Base-by-base conservation (phyloP, 371 early-diverging fungal species). In the Apophysomyces trapeziformis region DNA sequence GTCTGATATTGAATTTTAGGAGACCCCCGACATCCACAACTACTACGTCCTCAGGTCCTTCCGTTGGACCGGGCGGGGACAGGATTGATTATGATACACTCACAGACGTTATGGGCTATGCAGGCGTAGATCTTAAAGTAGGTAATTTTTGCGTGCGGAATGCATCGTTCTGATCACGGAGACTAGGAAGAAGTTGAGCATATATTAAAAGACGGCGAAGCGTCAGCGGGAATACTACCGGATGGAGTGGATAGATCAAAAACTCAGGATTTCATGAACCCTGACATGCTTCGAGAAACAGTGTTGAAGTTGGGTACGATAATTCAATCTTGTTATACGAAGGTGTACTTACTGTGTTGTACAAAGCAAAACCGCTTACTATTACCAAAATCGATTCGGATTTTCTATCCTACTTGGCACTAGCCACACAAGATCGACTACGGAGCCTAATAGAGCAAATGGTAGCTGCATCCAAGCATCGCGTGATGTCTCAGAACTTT, bases 51-150 rank as follows among this genome's bases (percentile, higher is more conserved):
- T 46, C 71, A 41, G 41, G 41, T 26, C 60, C 75, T 26, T 62
- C 69, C 44, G 46, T 63, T 44, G 67, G 67, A 26, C 41, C 64
- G 43, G 64, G 61, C 13, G 76, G 68, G 36, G 78, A 85, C 46
- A 79, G 75, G 57, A 82, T 83, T 68, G 87, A 89, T 63, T 85
- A 79, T 64, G 88, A 88, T 45, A 79, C 84, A 38, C 66, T 95
- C 35, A 90, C 91, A 54, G 95, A 94, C 75, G 95, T 93, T 5
- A 93, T 93, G 81, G 90, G 90, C 4, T 93, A 92, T 76, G 90
- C 89, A 1, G 96, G 95, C n/a, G 89, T 95, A 14, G 94, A 95
- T 75, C 77, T 95, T 37, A 83, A 76, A 39, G 79, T 64, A 65
- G 9, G 57, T 18, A 8, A 13, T 73, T 50, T 4, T 5, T 50